Conservation (phyloP, 2,329 filamentous ascomycete genomes). For the Podosphaera fusca region DNA sequence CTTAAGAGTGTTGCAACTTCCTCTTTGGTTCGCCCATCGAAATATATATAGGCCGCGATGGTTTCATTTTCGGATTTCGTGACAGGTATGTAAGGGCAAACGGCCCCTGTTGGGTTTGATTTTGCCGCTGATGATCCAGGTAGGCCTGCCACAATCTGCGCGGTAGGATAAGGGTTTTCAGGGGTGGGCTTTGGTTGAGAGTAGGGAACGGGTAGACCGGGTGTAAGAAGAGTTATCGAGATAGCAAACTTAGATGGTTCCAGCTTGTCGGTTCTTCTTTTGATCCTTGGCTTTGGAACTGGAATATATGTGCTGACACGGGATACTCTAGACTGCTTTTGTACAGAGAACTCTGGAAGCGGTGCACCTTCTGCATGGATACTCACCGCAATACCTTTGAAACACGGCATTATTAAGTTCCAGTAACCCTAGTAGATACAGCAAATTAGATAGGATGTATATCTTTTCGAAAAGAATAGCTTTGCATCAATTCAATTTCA, state of each 20-base stretch:
- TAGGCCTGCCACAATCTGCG: constrained; percentile 56
- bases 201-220: constrained; percentile 74
- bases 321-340: constrained; percentile 74
- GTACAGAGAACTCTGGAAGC: constrained; percentile 78
- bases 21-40: constrained; percentile 84
- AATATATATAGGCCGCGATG: constrained; percentile 96
- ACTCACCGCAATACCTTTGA: constrained; percentile 95
- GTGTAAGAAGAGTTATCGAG: constrained; percentile 84
- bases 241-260: constrained; percentile 95
- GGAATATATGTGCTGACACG: constrained; percentile 95
- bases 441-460: neutral
- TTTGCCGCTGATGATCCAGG: constrained; percentile 28
- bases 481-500: neutral
- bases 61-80: constrained; percentile 90
- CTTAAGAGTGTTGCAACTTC: constrained; percentile 86
- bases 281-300: constrained; percentile 68
- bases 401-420: constrained; percentile 59
- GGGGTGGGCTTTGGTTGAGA: constrained; percentile 63
- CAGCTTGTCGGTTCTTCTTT: constrained; percentile 42
- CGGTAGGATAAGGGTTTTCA: constrained; percentile 56
- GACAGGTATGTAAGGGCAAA: constrained; percentile 75
- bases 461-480: neutral
- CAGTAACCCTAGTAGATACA: constrained; percentile 3
- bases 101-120: constrained; percentile 28
- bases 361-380: constrained; percentile 68